Evolutionary conservation across 768 basidiomycete genomes (phyloP).

Genomic region (Neoboletus subvelutipes): DNA sequence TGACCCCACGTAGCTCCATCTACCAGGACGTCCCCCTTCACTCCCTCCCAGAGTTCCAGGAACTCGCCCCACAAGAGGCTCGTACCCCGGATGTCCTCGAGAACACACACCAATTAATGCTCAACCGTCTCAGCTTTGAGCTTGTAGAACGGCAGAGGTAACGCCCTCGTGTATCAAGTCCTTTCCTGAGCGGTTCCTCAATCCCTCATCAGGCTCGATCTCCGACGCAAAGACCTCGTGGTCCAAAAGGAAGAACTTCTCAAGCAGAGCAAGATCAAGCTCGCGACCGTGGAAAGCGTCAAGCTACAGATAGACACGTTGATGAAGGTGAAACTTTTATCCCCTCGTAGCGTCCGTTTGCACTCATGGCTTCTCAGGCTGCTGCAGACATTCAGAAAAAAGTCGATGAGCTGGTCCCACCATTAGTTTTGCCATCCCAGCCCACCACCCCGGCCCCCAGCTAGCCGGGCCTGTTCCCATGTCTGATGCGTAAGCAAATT

Average conservation of each 20-base stretch:
- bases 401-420: slow-evolving; percentile 63
- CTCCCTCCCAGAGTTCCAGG: slow-evolving; percentile 62
- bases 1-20: slow-evolving; percentile 56
- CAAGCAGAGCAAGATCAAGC: slow-evolving; percentile 75
- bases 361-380: slow-evolving; percentile 42
- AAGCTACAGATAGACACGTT: slow-evolving; percentile 75
- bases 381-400: slow-evolving; percentile 75
- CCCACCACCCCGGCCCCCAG: slow-evolving; percentile 29
- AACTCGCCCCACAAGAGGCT: slow-evolving; percentile 67
- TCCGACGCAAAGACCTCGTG: slow-evolving; percentile 63
- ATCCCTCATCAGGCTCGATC: slow-evolving; percentile 57
- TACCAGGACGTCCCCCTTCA: slow-evolving; percentile 87
- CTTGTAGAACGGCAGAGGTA: slow-evolving; percentile 86
- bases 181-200: slow-evolving; percentile 4
- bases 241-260: slow-evolving; percentile 76
- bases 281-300: slow-evolving; percentile 70
- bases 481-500: slow-evolving; percentile 6
- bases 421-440: slow-evolving; percentile 34
- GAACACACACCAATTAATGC: slow-evolving; percentile 82
- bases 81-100: slow-evolving; percentile 58
- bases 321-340: slow-evolving; percentile 54
- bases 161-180: slow-evolving; percentile 12
- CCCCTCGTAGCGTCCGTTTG: background rate
- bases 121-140: slow-evolving; percentile 84
- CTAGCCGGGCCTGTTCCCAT: slow-evolving; percentile 7